Evolutionary conservation across 345 rosid genomes (phyloP), one percentile per base, ranked within the genome.

Genomic region (Populus deltoides): DNA sequence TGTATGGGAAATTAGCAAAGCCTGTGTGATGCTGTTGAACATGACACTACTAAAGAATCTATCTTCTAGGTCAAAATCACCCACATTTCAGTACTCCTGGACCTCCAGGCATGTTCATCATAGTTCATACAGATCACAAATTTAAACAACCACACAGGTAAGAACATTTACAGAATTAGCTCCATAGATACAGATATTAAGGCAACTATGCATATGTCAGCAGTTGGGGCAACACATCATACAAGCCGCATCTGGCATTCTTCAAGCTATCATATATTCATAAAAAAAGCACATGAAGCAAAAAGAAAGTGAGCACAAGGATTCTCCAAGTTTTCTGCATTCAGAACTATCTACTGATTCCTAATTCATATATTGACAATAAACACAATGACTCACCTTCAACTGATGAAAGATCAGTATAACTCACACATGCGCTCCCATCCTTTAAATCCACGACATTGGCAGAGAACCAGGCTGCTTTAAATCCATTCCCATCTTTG

Each of bases 401-500:
- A 70, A 84, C 90, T 49, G 83, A 79, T 68, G 78, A 72, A 79
- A 97, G 91, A 71, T 90, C 94, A 70, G 59, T 76, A 85, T 91
- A 97, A 79, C 89, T 70, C 59, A 97, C 97, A 81, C 81, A 83
- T 82, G 96, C 99, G 80, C 86, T 90, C 81, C 89, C 96, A 85
- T 90, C 94, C 83, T 87, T 85, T 83, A 94, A 80, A 81, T 87
- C 82, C 83, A 90, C 77, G 59, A 94, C 90, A 74, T 84, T 86
- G 65, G 98, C 99, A 3, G 87, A 74, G 85, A 89, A 94, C 99
- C 99, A 97, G 63, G 93, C 93, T 11, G 88, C 87, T 86, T 86
- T 90, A 74, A 83, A 81, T 77, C 88, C 90, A 85, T 80, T 78
- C 29, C 90, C 92, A 75, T 92, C 92, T 86, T 90, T 92, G 81